Evolutionary conservation across 2,329 filamentous ascomycete genomes (phyloP).

Genomic region (Elsinoe australis): DNA sequence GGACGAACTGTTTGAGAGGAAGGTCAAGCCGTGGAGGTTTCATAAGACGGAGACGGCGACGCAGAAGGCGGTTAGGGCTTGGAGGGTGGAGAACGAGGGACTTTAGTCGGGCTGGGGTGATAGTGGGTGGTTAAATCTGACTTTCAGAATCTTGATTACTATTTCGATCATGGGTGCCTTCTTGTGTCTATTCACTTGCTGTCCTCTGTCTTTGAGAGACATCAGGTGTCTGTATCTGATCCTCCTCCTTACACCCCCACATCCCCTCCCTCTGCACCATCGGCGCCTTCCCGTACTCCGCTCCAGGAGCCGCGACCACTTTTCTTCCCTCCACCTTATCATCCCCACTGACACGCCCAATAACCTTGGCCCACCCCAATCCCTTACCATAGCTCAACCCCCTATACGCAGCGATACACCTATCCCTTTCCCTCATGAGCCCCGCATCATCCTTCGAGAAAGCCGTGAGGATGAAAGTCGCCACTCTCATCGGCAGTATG

Average conservation of each 20-base stretch:
- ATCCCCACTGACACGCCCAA: conserved; percentile 8
- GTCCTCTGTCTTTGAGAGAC: no score
- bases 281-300: background rate
- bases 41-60: conserved; percentile 7
- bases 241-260: background rate
- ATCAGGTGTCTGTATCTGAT: no score
- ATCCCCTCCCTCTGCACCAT: background rate
- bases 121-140: no score
- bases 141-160: no score
- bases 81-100: background rate
- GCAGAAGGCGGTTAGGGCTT: conserved; percentile 3
- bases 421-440: background rate
- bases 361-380: conserved; percentile 8
- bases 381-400: conserved; percentile 6
- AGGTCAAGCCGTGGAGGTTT: conserved; percentile 10
- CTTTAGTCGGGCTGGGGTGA: no score
- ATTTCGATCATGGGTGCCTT: no score
- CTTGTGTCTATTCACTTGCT: no score
- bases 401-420: conserved; percentile 8
- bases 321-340: conserved; percentile 1
- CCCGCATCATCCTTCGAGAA: background rate
- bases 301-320: background rate
- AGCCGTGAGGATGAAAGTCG: conserved; percentile 3
- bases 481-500: conserved; percentile 10
- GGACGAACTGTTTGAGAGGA: conserved; percentile 35